phyloP scores from a whole-genome alignment of 768 basidiomycete genomes.

The Phylloporus arenicola region DNA sequence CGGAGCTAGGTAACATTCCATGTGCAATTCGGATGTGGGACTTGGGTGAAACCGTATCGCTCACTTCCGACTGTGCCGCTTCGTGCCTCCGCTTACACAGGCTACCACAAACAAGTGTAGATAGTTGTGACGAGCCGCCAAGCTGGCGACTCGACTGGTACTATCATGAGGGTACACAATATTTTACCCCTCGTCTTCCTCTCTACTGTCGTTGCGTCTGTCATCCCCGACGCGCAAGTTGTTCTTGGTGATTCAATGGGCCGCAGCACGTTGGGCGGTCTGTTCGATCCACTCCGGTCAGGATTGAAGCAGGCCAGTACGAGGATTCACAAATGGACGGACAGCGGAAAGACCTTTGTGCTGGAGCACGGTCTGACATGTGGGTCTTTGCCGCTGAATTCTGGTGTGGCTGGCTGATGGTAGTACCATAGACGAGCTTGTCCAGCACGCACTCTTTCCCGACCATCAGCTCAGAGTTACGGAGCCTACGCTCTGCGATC shows the following conservation, averaged over 20 bases:
- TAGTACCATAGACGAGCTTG: constrained; percentile 47
- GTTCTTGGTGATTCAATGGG: constrained; percentile 32
- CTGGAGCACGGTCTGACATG: constrained; percentile 69
- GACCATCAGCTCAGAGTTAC: constrained; percentile 56
- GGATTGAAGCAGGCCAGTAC: constrained; percentile 39
- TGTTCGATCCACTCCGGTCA: constrained; percentile 40
- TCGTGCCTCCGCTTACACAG: too few species aligned
- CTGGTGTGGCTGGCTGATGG: constrained; percentile 2
- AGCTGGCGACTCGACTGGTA: not conserved
- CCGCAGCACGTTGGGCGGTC: constrained; percentile 27
- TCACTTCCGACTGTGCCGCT: too few species aligned
- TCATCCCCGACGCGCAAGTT: constrained; percentile 40
- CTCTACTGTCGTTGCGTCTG: constrained; percentile 34
- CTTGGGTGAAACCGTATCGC: too few species aligned
- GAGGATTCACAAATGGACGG: constrained; percentile 55
- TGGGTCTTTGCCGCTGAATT: constrained; percentile 35
- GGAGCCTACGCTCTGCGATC: constrained; percentile 71
- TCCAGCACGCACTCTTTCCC: constrained; percentile 49
- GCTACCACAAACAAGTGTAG: not conserved
- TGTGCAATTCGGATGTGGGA: too few species aligned
- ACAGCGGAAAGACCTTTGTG: constrained; percentile 61
- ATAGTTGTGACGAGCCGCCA: not conserved
- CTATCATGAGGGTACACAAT: constrained; percentile 33
- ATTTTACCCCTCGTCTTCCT: constrained; percentile 34
- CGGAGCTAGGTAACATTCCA: too few species aligned